Base-by-base conservation (phyloP, 129 eudicot species). In the Flaveria bidentis region DNA sequence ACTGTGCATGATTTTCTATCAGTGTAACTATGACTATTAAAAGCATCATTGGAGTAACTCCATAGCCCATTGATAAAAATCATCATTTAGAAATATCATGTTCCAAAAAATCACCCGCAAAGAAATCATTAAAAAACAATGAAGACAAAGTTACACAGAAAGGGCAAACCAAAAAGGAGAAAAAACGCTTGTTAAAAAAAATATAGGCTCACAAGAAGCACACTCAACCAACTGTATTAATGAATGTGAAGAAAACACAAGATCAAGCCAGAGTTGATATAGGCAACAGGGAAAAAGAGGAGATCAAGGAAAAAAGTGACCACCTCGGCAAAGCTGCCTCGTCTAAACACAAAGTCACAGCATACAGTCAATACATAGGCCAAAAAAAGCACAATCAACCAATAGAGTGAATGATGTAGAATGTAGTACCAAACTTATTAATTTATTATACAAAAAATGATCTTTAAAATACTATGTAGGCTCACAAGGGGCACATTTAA, bases 1-100 rank as follows among this genome's bases (percentile, higher is more conserved):
- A 62, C 22, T 4, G 3, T 2, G 57, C 47, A 84, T 39, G 78
- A 66, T 79, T 69, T 58, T 72, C 86, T 84, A 84, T 87, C 91
- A 84, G 91, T 81, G 88, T 84, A 87, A 81, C 88, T 87, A 87
- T 87, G 84, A 87, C 89, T 23, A 74, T 36, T 45, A 75, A 72
- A 46, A 60, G 85, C 87, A 68, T 83, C 87, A 86, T 74, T n/a
- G 83, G 86, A 80, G 60, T 7, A 36, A 70, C 81, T 68, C 81
- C 81, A 23, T 77, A 77, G 81, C 81, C n/a, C 28, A 68, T 77
- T 41, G 20, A 77, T 11, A 53, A 0, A 20, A 13, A 20, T 62
- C 71, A 39, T 75, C 79, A 63, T 49, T 55, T 82, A 84, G 87
- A 84, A 85, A 74, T 73, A 28, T 42, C 66, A n/a, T 60, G 53